Percentiles rank a stretch among this genome's conserved stretches.
Conservation (phyloP, 2,329 filamentous ascomycete species). For the Colletotrichum tropicicola region DNA sequence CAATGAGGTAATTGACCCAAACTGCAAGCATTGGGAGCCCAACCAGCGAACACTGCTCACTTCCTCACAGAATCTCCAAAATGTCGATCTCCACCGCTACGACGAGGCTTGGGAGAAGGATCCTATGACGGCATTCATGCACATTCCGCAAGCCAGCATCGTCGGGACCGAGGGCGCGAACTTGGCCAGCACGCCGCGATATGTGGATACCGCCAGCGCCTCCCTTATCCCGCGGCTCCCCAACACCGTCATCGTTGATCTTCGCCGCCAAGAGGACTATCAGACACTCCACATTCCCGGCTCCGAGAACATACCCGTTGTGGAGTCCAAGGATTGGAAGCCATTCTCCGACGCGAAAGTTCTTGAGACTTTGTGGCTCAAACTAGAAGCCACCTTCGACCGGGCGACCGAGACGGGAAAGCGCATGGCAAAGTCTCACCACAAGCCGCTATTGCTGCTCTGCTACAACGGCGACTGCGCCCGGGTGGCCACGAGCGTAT, state of each 20-base stretch:
- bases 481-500: constrained; percentile 61
- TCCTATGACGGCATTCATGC: constrained; percentile 46
- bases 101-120: constrained; percentile 61
- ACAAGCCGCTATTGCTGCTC: constrained; percentile 52
- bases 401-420: constrained; percentile 13
- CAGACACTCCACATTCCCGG: constrained; percentile 50
- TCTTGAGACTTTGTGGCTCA: constrained; percentile 56
- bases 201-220: constrained; percentile 4
- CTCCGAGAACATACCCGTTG: constrained; percentile 54
- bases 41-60: constrained; percentile 31
- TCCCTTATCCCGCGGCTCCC: constrained; percentile 27
- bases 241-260: constrained; percentile 50
- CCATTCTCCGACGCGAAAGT: constrained; percentile 56
- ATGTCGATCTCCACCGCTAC: constrained; percentile 61
- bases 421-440: constrained; percentile 32
- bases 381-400: constrained; percentile 53
- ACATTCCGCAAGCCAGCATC: neutral
- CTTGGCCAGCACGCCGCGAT: constrained; percentile 12
- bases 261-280: constrained; percentile 54
- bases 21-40: neutral
- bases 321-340: constrained; percentile 43
- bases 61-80: constrained; percentile 48
- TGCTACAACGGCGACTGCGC: constrained; percentile 65
- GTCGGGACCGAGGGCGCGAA: neutral
- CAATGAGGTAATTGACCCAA: constrained; percentile 42